phyloP scores from a whole-genome alignment of 169 alveolate species.

The Eimeria praecox region DNA sequence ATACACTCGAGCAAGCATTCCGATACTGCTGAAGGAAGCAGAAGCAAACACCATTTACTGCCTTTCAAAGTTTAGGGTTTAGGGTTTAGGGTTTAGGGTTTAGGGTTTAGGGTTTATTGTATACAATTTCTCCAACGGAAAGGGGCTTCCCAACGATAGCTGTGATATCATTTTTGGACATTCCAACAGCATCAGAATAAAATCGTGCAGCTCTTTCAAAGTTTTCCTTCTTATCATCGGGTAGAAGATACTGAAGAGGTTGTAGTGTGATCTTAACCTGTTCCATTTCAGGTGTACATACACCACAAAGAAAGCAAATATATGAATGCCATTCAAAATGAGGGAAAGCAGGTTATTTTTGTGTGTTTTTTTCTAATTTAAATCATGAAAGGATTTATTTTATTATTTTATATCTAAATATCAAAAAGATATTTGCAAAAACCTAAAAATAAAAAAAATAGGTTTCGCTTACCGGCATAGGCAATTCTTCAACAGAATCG shows the following conservation, averaged over 20 bases:
- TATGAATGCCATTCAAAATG: too few species aligned
- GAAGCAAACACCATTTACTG: not conserved
- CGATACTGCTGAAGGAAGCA: too few species aligned
- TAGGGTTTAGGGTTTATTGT: conserved; percentile 26
- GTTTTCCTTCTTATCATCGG: conserved; percentile 63
- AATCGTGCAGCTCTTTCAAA: conserved; percentile 53
- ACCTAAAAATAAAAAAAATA: too few species aligned
- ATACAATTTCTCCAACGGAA: conserved; percentile 36
- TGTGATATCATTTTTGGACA: conserved; percentile 23
- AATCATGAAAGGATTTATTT: too few species aligned
- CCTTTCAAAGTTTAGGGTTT: conserved; percentile 51
- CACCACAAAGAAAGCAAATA: too few species aligned
- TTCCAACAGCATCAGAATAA: conserved; percentile 73
- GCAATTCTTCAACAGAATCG: conserved; percentile 80
- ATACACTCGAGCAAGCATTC: too few species aligned
- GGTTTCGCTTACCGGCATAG: conserved; percentile 81
- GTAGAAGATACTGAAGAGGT: conserved; percentile 19
- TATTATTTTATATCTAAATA: too few species aligned
- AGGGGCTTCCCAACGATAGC: conserved; percentile 9
- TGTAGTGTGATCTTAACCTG: conserved; percentile 69
- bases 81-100: conserved; percentile 10
- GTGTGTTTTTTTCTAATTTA: not conserved
- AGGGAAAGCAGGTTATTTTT: not conserved
- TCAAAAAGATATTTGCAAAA: not conserved
- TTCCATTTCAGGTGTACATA: not conserved